phyloP scores from a whole-genome alignment of 768 basidiomycete species.

The Dioszegia aurantiaca region DNA sequence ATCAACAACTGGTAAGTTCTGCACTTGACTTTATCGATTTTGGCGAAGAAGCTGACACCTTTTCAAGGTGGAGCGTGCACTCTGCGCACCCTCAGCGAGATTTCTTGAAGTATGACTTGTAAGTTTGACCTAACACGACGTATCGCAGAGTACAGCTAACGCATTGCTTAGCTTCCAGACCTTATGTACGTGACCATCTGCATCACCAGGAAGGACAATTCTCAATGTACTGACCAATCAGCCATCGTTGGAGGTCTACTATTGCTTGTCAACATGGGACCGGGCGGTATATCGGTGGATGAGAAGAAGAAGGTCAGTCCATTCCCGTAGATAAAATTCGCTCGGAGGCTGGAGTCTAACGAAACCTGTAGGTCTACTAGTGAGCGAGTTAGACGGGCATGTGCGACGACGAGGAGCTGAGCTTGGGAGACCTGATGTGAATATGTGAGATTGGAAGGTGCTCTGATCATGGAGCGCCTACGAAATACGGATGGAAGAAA shows the following conservation, averaged over 20 bases:
- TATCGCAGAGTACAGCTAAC: conserved; percentile 8
- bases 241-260: conserved; percentile 96
- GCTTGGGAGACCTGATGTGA: no score
- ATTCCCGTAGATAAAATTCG: background rate
- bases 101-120: conserved; percentile 98
- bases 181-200: conserved; percentile 59
- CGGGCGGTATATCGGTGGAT: conserved; percentile 94
- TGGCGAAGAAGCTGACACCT: no score
- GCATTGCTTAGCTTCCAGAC: conserved; percentile 63
- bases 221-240: conserved; percentile 43
- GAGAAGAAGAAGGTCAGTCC: conserved; percentile 90
- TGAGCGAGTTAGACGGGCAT: background rate
- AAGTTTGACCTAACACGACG: conserved; percentile 14
- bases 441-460: background rate
- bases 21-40: no score
- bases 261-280: conserved; percentile 96
- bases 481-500: no score
- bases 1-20: conserved; percentile 79
- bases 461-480: no score
- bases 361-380: conserved; percentile 9
- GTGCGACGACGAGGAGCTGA: background rate
- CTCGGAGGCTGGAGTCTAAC: background rate
- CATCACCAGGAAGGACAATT: background rate
- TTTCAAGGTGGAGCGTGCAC: conserved; percentile 72
- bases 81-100: conserved; percentile 90